Base-by-base conservation (phyloP, 192 early-diverging fungal genomes). In the Ramicandelaber brevisporus region DNA sequence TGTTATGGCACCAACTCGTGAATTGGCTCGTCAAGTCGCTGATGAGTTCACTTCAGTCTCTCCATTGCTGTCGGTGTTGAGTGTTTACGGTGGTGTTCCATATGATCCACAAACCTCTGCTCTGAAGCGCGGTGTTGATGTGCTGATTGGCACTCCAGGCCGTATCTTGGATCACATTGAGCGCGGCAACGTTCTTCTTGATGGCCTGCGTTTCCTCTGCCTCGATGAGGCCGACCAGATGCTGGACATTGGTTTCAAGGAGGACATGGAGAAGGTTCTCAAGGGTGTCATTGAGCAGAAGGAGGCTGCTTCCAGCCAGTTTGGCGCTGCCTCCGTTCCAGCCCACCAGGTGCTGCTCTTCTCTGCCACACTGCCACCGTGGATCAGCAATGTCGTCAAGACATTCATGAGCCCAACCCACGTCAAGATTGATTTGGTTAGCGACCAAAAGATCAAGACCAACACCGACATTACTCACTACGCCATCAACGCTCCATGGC, bases 151-250 rank as follows among this genome's bases (percentile, higher is more conserved):
- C 26, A 98, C 93, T 0, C 93, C 93, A 0, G 93, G 93, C 5
- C 80, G 93, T 24, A 44, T 98, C 17, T 81, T 78, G 20, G 79
- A 83, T 38, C 46, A 76, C 48, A 46, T 80, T 12, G 34, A 55
- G 12, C 23, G 80, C 40, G 70, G 73, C 43, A 61, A 75, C 22
- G 45, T 73, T 31, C 73, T 79, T 20, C 70, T 73, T 38, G 57
- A 50, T 31, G 44, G 57, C 16, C 40, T 52, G 22, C 55, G 68
- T 41, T 78, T 73, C 41, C 59, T 93, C 28, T 73, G 92, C 34
- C 61, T 95, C 32, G 92, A 97, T 50, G 92, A 98, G 55, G 83
- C 83, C 14, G 92, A 98, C 53, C 76, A 79, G 48, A 57, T 98
- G 44, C 61, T 98, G 30, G 89, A 98, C 32, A 79, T 87, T 67